Base-by-base conservation (phyloP, 2,329 filamentous ascomycete species). In the Cordyceps tenuipes region DNA sequence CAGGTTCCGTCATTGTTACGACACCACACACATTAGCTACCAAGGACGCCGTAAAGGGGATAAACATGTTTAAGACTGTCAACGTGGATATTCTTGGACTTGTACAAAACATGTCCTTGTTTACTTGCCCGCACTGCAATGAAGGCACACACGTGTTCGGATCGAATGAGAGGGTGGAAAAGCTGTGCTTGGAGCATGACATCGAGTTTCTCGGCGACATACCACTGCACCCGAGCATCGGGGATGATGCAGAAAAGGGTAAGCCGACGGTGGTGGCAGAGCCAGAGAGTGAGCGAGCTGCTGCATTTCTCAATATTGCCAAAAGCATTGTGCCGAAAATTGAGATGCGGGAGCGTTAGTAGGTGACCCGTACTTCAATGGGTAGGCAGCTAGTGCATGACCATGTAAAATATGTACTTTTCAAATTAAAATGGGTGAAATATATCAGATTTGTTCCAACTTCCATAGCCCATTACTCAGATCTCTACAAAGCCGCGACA, bases 11-110 rank as follows among this genome's bases (percentile, higher is more conserved):
- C 17, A 90, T 99, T 41, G 86, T 99, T 1, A 94, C 91, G 0
- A 99, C 94, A 0, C 94, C 94, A 2, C 94, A 99, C 71, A 91
- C 95, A 56, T 84, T 99, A 31, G 91, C 93, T 1, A 83, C 97
- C 2, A 91, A 93, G 66, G 94, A 99, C 68, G 93, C 94, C 0
- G 82, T 95, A 21, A 91, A 94, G 67, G 94, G 94, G 3, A 88
- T 97, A 64, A 89, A 90, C 67, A 91, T 99, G 85, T 97, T 97
- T 75, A 84, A 86, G 66, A 93, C 90, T 68, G 89, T 95, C 67
- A 78, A 88, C 59, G 84, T 95, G 6, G 86, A 89, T 54, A 82
- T 94, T 39, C 77, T 97, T 1, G 94, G 94, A 2, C 84, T 97
- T 74, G 87, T 99, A 19, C 88, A 94, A 70, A 96, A 96, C 69